Conservation (phyloP, 495 filamentous ascomycete species). For the Haplographium delicatum region DNA sequence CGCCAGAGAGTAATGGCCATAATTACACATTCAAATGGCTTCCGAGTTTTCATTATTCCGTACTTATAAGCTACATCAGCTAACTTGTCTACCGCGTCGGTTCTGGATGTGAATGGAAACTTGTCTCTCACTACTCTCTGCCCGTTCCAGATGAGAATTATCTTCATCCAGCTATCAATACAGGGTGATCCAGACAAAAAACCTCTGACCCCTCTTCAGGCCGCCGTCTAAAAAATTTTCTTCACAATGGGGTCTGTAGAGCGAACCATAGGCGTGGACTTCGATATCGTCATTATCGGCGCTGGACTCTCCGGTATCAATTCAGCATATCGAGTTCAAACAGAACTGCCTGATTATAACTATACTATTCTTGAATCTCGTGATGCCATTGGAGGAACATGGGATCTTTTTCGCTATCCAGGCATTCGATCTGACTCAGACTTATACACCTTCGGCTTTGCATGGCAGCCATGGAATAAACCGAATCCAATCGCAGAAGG, state of each 20-base stretch:
- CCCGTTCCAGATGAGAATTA: neutral
- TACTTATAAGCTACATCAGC: neutral
- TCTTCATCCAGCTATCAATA: neutral
- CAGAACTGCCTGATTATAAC: slow-evolving; percentile 45
- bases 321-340: slow-evolving; percentile 62
- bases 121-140: neutral
- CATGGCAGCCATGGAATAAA: slow-evolving; percentile 62
- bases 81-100: neutral
- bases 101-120: too few species aligned
- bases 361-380: slow-evolving; percentile 62
- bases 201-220: neutral
- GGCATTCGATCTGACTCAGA: slow-evolving; percentile 65
- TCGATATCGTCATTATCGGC: slow-evolving; percentile 65
- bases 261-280: slow-evolving; percentile 16
- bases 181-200: too few species aligned
- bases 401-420: slow-evolving; percentile 69
- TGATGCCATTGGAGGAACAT: slow-evolving; percentile 59
- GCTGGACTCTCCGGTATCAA: slow-evolving; percentile 77
- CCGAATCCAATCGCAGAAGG: slow-evolving; percentile 57
- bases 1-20: too few species aligned
- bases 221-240: neutral
- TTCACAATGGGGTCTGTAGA: slow-evolving; percentile 2
- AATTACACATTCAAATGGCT: too few species aligned
- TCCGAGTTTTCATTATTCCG: too few species aligned
- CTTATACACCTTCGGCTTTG: slow-evolving; percentile 62